phyloP scores from a whole-genome alignment of 352 stramenopile genomes.

The Phytophthora idaei region DNA sequence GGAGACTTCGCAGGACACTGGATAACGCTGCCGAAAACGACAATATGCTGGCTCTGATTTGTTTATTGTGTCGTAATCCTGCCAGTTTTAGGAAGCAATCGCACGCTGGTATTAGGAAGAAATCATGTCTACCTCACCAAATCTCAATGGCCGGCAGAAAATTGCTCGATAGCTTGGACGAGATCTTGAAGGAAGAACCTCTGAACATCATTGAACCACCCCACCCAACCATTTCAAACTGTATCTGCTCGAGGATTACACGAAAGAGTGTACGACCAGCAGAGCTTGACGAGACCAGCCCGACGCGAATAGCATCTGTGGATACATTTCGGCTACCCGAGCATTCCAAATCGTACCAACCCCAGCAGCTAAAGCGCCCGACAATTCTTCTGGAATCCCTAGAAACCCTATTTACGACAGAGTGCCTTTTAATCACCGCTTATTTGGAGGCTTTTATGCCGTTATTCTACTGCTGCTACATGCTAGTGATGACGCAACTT shows the following conservation, averaged over 20 bases:
- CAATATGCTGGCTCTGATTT: slow-evolving; percentile 22
- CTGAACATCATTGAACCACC: background rate
- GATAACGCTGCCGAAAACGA: background rate
- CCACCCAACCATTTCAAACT: background rate
- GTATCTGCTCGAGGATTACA: background rate
- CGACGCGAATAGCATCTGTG: background rate
- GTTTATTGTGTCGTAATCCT: slow-evolving; percentile 20
- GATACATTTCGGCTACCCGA: background rate
- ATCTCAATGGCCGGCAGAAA: slow-evolving; percentile 10
- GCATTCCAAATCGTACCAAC: background rate
- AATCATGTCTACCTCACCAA: slow-evolving; percentile 23
- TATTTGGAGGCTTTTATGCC: slow-evolving; percentile 1
- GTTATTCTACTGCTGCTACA: background rate
- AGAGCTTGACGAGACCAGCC: background rate
- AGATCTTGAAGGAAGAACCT: slow-evolving; percentile 7
- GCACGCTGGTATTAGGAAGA: slow-evolving; percentile 7
- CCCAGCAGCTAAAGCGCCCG: background rate
- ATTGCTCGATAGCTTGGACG: slow-evolving; percentile 16
- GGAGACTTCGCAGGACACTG: slow-evolving; percentile 2
- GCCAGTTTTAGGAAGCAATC: slow-evolving; percentile 12
- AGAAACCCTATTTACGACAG: background rate
- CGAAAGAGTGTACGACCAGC: background rate
- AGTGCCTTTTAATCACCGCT: background rate
- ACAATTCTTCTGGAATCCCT: background rate
- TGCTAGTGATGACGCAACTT: background rate